Base-by-base conservation (phyloP, 1,284 basidiomycete genomes). In the Trichosporon asahii region DNA sequence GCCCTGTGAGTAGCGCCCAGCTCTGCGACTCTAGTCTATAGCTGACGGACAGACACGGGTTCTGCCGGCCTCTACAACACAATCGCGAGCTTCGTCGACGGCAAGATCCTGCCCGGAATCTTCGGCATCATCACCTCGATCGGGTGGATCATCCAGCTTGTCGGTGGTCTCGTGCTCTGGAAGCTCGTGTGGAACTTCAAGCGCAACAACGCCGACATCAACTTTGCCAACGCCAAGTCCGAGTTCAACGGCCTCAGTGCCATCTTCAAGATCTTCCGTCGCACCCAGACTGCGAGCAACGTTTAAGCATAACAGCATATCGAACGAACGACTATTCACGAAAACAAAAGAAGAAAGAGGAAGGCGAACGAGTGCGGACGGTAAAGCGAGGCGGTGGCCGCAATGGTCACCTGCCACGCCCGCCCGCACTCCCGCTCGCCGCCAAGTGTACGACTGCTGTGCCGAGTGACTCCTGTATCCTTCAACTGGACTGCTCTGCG, bases 41-140 rank as follows among this genome's bases (percentile, higher is more conserved):
- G 27, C 75, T 46, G 91, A 31, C 70, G 35, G 7, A 11, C 70
- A 82, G 80, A 92, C 70, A 97, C 95, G 55, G 96, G 96, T 29
- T 93, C 93, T 49, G 94, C 93, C 12, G 96, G 97, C n/a, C 86
- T 99, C 63, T 93, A 98, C 79, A 93, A 94, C 83, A 96, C 91
- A 37, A 92, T 97, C 75, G 86, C 89, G 72, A 89, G 90, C 85
- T 93, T 89, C 80, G 85, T 86, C 2, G 77, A 78, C 67, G 80
- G 80, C 11, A 77, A 81, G 64, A 85, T 92, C 83, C 88, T 89
- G 25, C 90, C 93, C 21, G 94, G 89, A 65, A 86, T 95, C 65
- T 86, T 98, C 66, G 90, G 92, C 61, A 85, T 89, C 14, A 82
- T 99, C 64, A 88, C 94, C 2, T 94, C 91, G 8, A 86, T 90